Evolutionary conservation across 2,329 filamentous ascomycete species (phyloP).

Genomic region (Hypoxylon rubiginosum): DNA sequence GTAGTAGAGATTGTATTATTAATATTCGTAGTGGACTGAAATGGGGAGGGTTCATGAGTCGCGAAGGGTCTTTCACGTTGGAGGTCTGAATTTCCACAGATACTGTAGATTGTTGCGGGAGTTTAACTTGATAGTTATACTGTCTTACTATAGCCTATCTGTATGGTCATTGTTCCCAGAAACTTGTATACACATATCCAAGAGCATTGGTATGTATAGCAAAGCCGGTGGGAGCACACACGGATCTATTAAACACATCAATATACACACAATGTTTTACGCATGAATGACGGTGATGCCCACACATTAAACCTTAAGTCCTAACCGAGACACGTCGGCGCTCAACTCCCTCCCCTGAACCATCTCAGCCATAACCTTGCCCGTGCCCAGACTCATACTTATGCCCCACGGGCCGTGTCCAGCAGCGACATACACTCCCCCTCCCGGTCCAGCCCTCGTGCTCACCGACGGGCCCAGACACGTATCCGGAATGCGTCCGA

Average conservation of each 20-base stretch:
- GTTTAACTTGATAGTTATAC: background rate
- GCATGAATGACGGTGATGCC: no score
- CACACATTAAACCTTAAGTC: slow-evolving; percentile 41
- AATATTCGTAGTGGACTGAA: background rate
- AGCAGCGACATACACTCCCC: slow-evolving; percentile 77
- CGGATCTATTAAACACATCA: background rate
- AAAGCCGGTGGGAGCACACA: background rate
- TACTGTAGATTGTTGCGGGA: background rate
- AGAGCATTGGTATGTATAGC: background rate
- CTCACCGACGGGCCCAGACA: slow-evolving; percentile 64
- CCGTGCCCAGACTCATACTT: slow-evolving; percentile 74
- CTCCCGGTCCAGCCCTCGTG: slow-evolving; percentile 59
- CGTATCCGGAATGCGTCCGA: slow-evolving; percentile 69
- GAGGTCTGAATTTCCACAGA: background rate
- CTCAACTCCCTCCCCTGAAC: slow-evolving; percentile 70
- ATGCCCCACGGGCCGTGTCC: slow-evolving; percentile 86
- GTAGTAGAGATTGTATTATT: background rate
- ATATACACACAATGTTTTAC: background rate
- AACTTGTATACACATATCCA: background rate
- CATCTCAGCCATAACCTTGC: slow-evolving; percentile 78
- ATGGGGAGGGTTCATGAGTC: background rate
- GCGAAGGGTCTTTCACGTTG: background rate
- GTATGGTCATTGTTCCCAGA: background rate
- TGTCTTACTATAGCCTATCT: background rate
- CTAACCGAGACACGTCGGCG: slow-evolving; percentile 70